phyloP scores from a whole-genome alignment of 441 rosid species.

The Gossypium gossypioides region DNA sequence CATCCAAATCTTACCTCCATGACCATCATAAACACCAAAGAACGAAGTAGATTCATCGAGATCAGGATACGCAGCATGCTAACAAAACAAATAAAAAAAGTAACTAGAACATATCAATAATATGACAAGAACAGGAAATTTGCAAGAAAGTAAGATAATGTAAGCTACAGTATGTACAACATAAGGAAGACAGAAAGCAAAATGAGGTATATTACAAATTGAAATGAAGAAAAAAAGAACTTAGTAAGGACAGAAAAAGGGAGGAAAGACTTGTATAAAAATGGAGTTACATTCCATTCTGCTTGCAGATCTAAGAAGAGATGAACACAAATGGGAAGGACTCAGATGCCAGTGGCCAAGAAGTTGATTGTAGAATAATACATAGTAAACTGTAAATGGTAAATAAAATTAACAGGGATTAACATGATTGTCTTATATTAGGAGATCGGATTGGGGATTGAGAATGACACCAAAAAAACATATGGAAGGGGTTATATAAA shows the following conservation, averaged over 20 bases:
- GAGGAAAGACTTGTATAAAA: neutral
- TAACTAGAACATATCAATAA: neutral
- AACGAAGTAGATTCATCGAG: slow-evolving; percentile 69
- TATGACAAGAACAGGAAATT: neutral
- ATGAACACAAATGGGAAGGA: neutral
- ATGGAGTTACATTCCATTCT: neutral
- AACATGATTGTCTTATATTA: neutral
- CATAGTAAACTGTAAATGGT: neutral
- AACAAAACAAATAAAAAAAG: slow-evolving; percentile 14
- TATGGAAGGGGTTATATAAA: neutral
- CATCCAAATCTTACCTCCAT: slow-evolving; percentile 71
- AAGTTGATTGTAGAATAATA: neutral
- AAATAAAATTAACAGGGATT: neutral
- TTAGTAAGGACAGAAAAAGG: neutral
- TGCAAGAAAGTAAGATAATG: neutral
- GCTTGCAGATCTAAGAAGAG: neutral
- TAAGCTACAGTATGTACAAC: neutral
- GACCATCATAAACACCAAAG: slow-evolving; percentile 98
- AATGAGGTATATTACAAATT: neutral
- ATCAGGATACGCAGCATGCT: slow-evolving; percentile 83
- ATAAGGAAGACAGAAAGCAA: neutral
- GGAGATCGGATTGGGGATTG: neutral
- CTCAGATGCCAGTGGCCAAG: neutral
- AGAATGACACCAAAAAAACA: neutral
- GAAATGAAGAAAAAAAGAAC: neutral